Percentiles rank a stretch among this genome's conserved stretches.
Evolutionary conservation across 371 early-diverging fungal genomes (phyloP).

Genomic region (Rhizopus arrhizus): DNA sequence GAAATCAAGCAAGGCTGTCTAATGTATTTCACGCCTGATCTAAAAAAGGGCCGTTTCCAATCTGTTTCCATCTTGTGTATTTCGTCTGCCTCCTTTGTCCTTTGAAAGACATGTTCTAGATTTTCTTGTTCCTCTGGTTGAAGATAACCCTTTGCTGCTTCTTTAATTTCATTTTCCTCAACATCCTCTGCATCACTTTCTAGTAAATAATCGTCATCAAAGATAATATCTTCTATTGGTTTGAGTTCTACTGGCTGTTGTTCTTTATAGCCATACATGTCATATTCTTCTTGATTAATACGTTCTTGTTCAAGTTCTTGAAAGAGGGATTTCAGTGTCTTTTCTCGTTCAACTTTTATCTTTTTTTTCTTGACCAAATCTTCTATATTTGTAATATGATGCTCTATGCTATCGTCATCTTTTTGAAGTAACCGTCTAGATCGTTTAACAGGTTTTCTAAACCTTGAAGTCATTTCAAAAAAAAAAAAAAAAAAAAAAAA

Average conservation of each 20-base stretch:
- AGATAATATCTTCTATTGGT: not conserved
- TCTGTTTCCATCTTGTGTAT: not conserved
- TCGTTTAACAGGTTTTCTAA: not conserved
- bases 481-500: too few species aligned
- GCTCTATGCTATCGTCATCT: not conserved
- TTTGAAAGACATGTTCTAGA: not conserved
- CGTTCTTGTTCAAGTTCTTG: slow-evolving; percentile 6
- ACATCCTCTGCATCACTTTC: slow-evolving; percentile 1
- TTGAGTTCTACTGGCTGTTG: not conserved
- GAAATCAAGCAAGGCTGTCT: slow-evolving; percentile 17
- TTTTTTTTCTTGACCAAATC: not conserved
- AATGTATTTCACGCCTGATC: slow-evolving; percentile 1
- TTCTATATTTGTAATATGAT: not conserved
- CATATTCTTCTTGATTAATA: not conserved
- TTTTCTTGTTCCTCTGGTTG: not conserved
- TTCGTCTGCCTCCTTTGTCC: not conserved
- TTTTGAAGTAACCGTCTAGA: not conserved
- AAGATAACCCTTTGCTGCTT: not conserved
- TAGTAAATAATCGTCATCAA: not conserved
- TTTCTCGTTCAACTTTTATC: not conserved
- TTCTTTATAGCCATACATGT: not conserved
- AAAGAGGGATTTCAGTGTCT: not conserved
- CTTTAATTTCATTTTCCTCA: not conserved
- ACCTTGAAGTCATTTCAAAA: not conserved
- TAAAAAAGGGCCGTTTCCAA: slow-evolving; percentile 22